These are phyloP conservation scores for Hyphodiscus hymeniophilus DNA, from an alignment of 495 filamentous ascomycete species.

Conservation along the genomic window DNA sequence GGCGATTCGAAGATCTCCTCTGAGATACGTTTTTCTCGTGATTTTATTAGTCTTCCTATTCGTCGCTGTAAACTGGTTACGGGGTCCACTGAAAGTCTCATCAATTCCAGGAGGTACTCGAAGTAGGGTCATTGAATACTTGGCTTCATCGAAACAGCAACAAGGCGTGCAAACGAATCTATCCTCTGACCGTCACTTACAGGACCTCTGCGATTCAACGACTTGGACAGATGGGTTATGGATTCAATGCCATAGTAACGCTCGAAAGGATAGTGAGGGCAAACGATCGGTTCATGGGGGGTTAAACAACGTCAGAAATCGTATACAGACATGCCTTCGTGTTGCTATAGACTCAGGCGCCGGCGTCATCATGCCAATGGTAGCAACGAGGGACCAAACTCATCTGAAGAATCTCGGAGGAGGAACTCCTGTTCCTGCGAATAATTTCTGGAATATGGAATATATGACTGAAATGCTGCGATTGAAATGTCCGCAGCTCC, in stretches of 20 bases:
- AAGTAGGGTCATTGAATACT: no score
- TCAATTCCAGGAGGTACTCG: no score
- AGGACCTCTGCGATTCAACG: no score
- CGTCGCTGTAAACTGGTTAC: no score
- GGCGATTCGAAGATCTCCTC: no score
- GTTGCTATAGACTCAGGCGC: conserved; percentile 6
- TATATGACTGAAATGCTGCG: neutral
- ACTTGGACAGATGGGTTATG: conserved; percentile 3
- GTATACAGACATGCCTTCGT: conserved; percentile 7
- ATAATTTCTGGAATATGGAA: conserved; percentile 11
- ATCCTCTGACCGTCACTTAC: no score
- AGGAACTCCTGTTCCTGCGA: neutral
- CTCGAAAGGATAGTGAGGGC: neutral
- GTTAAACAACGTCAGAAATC: conserved; percentile 4
- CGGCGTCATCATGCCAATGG: neutral
- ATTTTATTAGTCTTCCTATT: no score
- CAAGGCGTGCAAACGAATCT: no score
- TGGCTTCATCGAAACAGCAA: no score
- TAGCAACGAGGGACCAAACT: neutral
- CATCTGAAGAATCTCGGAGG: neutral
- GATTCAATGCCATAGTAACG: conserved; percentile 6
- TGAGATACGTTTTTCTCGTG: no score
- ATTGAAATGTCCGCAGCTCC: conserved; percentile 3
- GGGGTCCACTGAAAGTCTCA: no score
- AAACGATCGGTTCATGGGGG: conserved; percentile 3